Evolutionary conservation across 768 basidiomycete species (phyloP), one percentile per base, ranked within the genome.

Genomic region (Collybia mongolica): DNA sequence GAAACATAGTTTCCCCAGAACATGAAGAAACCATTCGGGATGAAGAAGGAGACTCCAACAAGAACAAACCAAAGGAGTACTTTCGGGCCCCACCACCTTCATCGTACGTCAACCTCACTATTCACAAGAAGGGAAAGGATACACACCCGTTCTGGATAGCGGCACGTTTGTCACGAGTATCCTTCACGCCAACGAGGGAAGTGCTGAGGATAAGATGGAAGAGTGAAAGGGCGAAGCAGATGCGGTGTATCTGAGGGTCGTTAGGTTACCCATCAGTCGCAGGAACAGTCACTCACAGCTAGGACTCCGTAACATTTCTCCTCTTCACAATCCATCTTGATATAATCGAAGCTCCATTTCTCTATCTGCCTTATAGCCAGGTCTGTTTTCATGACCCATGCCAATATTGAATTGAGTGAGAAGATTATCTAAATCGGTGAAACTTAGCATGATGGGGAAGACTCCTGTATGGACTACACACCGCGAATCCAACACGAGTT

Each of bases 41-140:
- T 96, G 68, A 95, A 86, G 77, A 98, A 99, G 1, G 90, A 87
- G 19, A 88, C 68, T 54, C 78, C 78, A 41, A 93, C 74, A 50
- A 99, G 81, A 54, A 93, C 60, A 29, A 97, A 64, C 92, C 95
- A 99, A 7, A 90, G 73, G 7, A 97, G 77, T 44, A 91, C 84
- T 65, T 99, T 99, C 2, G 94, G 96, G 19, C 97, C 97, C 97
- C 97, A 99, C 94, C 94, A 99, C 23, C 94, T 96, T 29, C 12
- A 51, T 12, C 14, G 11, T 2, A 32, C 46, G 38, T 46, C 54
- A 49, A 32, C 47, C 6, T 37, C 38, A 22, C 8, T 44, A 32
- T 24, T 49, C 6, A n/a, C 41, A 43, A 12, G 56, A 20, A 37
- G 12, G 8, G 38, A 26, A 9, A 17, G 43, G 5, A 56, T 8